A percentile compares a stretch with the other conserved stretches of the same genome.
phyloP scores from a whole-genome alignment of 2,329 filamentous ascomycete genomes.

The Cercospora canescens region DNA sequence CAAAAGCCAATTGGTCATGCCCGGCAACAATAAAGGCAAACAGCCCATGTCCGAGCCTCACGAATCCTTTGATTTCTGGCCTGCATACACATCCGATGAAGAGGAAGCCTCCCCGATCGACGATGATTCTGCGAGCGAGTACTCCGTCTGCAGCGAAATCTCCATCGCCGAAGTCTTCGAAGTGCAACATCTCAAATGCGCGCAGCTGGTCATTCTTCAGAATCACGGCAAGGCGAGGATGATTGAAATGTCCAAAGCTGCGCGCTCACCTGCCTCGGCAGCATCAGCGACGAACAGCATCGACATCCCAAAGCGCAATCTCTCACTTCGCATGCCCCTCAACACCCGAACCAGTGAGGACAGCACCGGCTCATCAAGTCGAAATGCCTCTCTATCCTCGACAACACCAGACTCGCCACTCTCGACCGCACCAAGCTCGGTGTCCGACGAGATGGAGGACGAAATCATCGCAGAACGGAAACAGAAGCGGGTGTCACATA shows the following conservation, averaged over 20 bases:
- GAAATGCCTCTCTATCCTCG: slow-evolving; percentile 15
- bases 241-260: slow-evolving; percentile 30
- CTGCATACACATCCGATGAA: slow-evolving; percentile 33
- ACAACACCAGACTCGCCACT: slow-evolving; percentile 19
- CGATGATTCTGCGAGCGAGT: slow-evolving; percentile 25
- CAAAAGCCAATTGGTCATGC: slow-evolving; percentile 5
- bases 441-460: slow-evolving; percentile 19
- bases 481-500: slow-evolving; percentile 14
- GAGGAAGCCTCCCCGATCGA: slow-evolving; percentile 32
- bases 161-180: slow-evolving; percentile 27
- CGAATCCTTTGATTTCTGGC: slow-evolving; percentile 15
- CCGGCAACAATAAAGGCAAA: background rate
- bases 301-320: background rate
- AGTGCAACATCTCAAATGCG: slow-evolving; percentile 29
- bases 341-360: slow-evolving; percentile 24
- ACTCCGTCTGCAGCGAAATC: slow-evolving; percentile 20
- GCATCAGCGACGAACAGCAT: slow-evolving; percentile 2
- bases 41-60: slow-evolving; percentile 5
- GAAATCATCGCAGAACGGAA: background rate
- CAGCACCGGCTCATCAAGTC: slow-evolving; percentile 12
- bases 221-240: slow-evolving; percentile 32
- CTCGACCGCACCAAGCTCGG: slow-evolving; percentile 28
- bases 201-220: slow-evolving; percentile 32
- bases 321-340: slow-evolving; percentile 3
- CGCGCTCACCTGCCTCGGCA: background rate